Evolutionary conservation across 2,329 filamentous ascomycete species (phyloP).

Genomic region (Hymenoscyphus linearis): DNA sequence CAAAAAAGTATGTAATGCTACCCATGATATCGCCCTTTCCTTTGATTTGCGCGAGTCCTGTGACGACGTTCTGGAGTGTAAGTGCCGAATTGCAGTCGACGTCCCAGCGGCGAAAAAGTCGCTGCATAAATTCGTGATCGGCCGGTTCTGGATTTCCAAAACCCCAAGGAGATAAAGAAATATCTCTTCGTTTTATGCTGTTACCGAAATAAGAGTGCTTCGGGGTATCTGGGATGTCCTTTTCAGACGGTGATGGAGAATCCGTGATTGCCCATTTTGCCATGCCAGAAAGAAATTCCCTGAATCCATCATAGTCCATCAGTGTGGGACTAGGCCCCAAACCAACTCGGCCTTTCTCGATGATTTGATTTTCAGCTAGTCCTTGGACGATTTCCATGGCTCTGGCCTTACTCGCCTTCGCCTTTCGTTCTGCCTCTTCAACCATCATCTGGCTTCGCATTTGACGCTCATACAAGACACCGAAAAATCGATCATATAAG

Average conservation of each 20-base stretch:
- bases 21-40: slow-evolving; percentile 95
- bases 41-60: slow-evolving; percentile 84
- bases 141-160: slow-evolving; percentile 62
- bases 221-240: slow-evolving; percentile 46
- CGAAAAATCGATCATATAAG: slow-evolving; percentile 92
- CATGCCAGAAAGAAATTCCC: slow-evolving; percentile 86
- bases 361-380: slow-evolving; percentile 41
- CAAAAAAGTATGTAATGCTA: slow-evolving; percentile 95
- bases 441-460: slow-evolving; percentile 73
- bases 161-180: slow-evolving; percentile 46
- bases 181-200: slow-evolving; percentile 39
- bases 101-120: slow-evolving; percentile 87
- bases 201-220: slow-evolving; percentile 57
- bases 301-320: slow-evolving; percentile 97
- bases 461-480: slow-evolving; percentile 84
- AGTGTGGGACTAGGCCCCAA: slow-evolving; percentile 82
- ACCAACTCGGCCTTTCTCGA: slow-evolving; percentile 81
- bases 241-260: slow-evolving; percentile 56
- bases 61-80: slow-evolving; percentile 86
- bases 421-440: slow-evolving; percentile 64
- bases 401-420: slow-evolving; percentile 56
- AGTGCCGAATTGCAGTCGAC: slow-evolving; percentile 69
- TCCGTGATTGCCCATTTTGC: slow-evolving; percentile 92
- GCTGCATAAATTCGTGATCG: slow-evolving; percentile 89
- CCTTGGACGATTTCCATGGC: slow-evolving; percentile 41